Base-by-base conservation (phyloP, 345 rosid species). In the Linum tenue region DNA sequence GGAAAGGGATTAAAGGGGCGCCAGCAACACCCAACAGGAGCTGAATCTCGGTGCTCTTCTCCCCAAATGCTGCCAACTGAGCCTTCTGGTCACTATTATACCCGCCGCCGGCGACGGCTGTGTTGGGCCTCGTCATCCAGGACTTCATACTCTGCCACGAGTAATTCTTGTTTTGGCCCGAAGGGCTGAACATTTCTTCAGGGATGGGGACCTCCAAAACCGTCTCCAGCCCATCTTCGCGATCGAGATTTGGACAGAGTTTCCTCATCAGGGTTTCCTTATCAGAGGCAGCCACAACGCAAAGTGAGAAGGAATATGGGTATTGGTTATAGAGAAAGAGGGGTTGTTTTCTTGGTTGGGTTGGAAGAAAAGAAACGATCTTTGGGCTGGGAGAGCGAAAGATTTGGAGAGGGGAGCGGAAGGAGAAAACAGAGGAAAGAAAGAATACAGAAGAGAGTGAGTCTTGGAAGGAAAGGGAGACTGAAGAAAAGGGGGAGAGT, bases 161-260 rank as follows among this genome's bases (percentile, higher is more conserved):
- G 4, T 69, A 68, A 40, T 75, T 72, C 61, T 73, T 68, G 4
- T 7, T 71, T 56, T 78, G 80, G 65, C 43, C 68, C 0, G 73
- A 60, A 22, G 66, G 75, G 12, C 11, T 48, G 69, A 90, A 94
- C 81, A 88, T 76, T 73, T 90, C 97, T 69, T 94, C 99, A 0
- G 99, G 99, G 64, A 94, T 85, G 0, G 97, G 99, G 51, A 94
- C 97, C 78, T 94, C 99, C 2, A 94, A 85, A 4, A 94, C 99
- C 5, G 99, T 94, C n/a, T 90, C 99, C 69, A 94, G 79, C 39
- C 90, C 92, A 66, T 90, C 97, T 61, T 89, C 96, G 5, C 85
- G 77, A 69, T 86, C 91, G 35, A 75, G 80, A 70, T 94, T 94
- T 0, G 99, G 96, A 78, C 97, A 90, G 42, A 94, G 82, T 77